Base-by-base conservation (phyloP, 768 basidiomycete species). In the Calocybe cyanea region DNA sequence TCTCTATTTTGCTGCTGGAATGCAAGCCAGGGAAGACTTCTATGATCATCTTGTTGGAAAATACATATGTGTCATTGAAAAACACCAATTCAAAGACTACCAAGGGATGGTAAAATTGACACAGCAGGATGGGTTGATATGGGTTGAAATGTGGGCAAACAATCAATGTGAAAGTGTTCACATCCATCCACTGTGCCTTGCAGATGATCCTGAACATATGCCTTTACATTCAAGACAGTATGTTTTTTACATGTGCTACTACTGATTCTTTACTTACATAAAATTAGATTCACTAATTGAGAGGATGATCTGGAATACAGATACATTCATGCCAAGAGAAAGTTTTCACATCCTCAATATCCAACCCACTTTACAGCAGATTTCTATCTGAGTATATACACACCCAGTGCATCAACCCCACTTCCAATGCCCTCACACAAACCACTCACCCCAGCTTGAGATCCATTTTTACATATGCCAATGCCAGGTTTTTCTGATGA, bases 381-480 rank as follows among this genome's bases (percentile, higher is more conserved):
- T 4, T 15, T 21, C 7, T n/a, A 9, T n/a, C 20, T n/a, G 4
- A 4, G 11, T 13, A 8, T 4, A 28, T 18, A 3, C 4, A 25
- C 41, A 7, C 41, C 37, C 7, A 23, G 33, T 9, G 15, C 33
- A 23, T 47, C 46, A 13, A 47, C 46, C 2, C 46, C 46, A 21
- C 28, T 42, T n/a, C 46, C 46, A 3, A 23, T 34, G 21, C 2
- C 14, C 4, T 31, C 41, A 2, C 37, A 10, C 14, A 34, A 14
- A 25, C 7, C 23, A 14, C 10, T 42, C 7, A 42, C 17, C 33
- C 46, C 46, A 28, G 46, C 41, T 19, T 48, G 46, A 41, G n/a
- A 48, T 18, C n/a, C n/a, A n/a, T n/a, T n/a, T n/a, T n/a, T n/a
- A n/a, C n/a, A n/a, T n/a, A n/a, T n/a, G n/a, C n/a, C n/a, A n/a